Percentiles rank a stretch among this genome's conserved stretches.
Conservation (phyloP, 2,329 filamentous ascomycete species). For the Fusarium sp. region DNA sequence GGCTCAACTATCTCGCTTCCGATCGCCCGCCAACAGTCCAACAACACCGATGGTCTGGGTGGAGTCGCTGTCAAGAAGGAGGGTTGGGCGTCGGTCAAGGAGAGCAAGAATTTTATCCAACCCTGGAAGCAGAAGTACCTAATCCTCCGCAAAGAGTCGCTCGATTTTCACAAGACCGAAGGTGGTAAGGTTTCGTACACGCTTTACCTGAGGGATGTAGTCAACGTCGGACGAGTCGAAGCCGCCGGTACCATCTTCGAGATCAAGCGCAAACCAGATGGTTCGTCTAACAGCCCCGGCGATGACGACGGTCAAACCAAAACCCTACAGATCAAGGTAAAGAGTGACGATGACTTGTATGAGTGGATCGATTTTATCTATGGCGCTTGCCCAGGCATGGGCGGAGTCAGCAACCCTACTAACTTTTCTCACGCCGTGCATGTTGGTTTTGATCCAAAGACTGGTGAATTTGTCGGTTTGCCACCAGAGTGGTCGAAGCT, state of each 20-base stretch:
- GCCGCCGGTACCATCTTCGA: slow-evolving; percentile 93
- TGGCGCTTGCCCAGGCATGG: slow-evolving; percentile 95
- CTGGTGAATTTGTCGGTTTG: slow-evolving; percentile 92
- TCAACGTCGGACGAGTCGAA: slow-evolving; percentile 91
- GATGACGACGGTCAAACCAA: slow-evolving; percentile 85
- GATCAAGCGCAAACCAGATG: slow-evolving; percentile 81
- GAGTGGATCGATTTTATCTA: slow-evolving; percentile 99
- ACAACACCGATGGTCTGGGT: slow-evolving; percentile 71
- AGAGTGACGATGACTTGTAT: slow-evolving; percentile 96
- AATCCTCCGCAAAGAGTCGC: slow-evolving; percentile 89
- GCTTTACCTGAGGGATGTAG: slow-evolving; percentile 86
- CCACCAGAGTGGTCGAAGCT: slow-evolving; percentile 98
- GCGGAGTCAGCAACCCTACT: slow-evolving; percentile 96
- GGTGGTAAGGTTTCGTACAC: slow-evolving; percentile 89
- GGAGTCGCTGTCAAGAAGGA: slow-evolving; percentile 83
- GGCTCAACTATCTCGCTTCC: slow-evolving; percentile 73
- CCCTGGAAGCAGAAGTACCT: slow-evolving; percentile 92
- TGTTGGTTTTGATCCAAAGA: slow-evolving; percentile 95
- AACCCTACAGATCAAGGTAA: slow-evolving; percentile 91
- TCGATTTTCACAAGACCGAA: slow-evolving; percentile 95
- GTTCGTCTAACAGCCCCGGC: slow-evolving; percentile 75
- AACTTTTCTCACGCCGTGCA: slow-evolving; percentile 98
- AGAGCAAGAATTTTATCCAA: slow-evolving; percentile 86
- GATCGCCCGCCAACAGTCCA: slow-evolving; percentile 72
- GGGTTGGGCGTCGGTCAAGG: slow-evolving; percentile 87